A percentile compares a stretch with the other conserved stretches of the same genome.
Conservation (phyloP, 2,329 filamentous ascomycete genomes). For the Cladophialophora carrionii region DNA sequence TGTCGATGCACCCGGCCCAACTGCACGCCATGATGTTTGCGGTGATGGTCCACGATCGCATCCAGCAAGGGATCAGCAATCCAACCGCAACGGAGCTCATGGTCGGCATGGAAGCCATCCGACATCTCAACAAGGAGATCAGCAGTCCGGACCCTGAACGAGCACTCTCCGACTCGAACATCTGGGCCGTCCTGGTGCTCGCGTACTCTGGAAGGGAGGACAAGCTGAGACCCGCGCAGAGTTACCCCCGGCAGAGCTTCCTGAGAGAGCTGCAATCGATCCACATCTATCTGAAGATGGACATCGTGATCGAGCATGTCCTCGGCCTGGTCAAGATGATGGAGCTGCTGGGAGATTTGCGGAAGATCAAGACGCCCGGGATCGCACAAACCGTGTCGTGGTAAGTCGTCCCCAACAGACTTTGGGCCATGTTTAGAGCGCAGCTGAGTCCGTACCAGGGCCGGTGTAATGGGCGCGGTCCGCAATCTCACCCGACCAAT, state of each 20-base stretch:
- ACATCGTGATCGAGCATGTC: constrained; percentile 43
- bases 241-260: constrained; percentile 42
- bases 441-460: constrained; percentile 17
- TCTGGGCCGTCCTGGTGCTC: constrained; percentile 45
- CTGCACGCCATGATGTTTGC: constrained; percentile 24
- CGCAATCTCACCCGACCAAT: constrained; percentile 34
- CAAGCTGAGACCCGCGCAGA: constrained; percentile 28
- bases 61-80: constrained; percentile 4
- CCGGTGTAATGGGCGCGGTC: constrained; percentile 36
- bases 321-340: constrained; percentile 43
- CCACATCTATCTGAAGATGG: constrained; percentile 43
- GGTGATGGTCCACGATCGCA: constrained; percentile 17
- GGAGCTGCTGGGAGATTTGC: constrained; percentile 44
- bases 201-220: constrained; percentile 39
- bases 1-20: constrained; percentile 13
- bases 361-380: constrained; percentile 43
- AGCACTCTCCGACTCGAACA: constrained; percentile 42
- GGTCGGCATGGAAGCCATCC: constrained; percentile 40
- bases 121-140: constrained; percentile 43
- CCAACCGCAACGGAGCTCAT: constrained; percentile 13
- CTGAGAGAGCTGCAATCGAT: constrained; percentile 45
- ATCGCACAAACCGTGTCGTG: constrained; percentile 44
- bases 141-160: constrained; percentile 39
- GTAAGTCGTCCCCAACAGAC: constrained; percentile 7
- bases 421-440: neutral